Evolutionary conservation across 345 rosid species (phyloP).

Genomic region (Geranium rotundifolium): DNA sequence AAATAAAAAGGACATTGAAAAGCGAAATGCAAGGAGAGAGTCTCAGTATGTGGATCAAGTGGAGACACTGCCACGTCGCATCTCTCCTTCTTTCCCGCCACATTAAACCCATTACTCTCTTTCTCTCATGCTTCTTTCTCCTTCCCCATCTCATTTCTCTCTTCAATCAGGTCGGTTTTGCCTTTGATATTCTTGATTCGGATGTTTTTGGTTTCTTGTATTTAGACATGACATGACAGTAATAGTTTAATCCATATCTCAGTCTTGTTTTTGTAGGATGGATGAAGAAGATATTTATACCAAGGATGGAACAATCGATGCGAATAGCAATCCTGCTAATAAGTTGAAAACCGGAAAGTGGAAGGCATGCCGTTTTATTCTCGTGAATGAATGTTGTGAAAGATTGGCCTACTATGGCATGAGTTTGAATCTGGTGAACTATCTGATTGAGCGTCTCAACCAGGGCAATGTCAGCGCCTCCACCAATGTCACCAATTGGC

Average conservation of each 20-base stretch:
- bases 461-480: slow-evolving; percentile 72
- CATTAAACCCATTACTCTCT: background rate
- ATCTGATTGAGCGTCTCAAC: slow-evolving; percentile 46
- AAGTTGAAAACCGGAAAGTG: slow-evolving; percentile 69
- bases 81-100: background rate
- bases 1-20: too few relatives aligned
- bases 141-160: background rate
- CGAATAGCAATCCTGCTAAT: slow-evolving; percentile 58
- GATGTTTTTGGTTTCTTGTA: background rate
- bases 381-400: slow-evolving; percentile 87
- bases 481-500: slow-evolving; percentile 82
- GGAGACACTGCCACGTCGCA: too few relatives aligned
- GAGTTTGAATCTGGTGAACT: slow-evolving; percentile 89
- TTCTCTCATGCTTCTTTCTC: too few relatives aligned
- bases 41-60: background rate
- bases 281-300: slow-evolving; percentile 47
- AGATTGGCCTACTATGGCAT: slow-evolving; percentile 98
- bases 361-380: slow-evolving; percentile 86
- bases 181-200: background rate
- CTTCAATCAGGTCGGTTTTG: background rate
- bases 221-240: background rate
- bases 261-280: slow-evolving; percentile 19
- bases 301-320: slow-evolving; percentile 64
- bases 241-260: too few relatives aligned
- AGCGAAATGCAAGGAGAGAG: too few relatives aligned